These are phyloP conservation scores for Cyathus striatus DNA, from an alignment of 768 basidiomycete genomes.

Conservation along the genomic window DNA sequence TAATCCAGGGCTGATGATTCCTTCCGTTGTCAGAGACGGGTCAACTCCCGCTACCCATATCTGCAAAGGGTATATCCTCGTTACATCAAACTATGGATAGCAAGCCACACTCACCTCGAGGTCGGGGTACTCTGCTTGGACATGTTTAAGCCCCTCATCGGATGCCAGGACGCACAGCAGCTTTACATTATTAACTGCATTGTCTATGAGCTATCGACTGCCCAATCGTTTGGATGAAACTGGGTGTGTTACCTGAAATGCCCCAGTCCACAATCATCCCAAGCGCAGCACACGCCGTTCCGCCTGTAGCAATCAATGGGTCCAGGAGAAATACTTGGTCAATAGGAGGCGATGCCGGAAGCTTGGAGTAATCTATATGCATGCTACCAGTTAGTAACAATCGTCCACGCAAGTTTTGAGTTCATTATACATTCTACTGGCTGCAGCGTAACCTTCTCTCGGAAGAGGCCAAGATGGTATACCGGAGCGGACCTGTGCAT, in stretches of 20 bases:
- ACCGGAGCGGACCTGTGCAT: constrained; percentile 65
- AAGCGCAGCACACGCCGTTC: constrained; percentile 85
- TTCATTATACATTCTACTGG: constrained; percentile 77
- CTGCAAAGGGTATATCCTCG: constrained; percentile 29
- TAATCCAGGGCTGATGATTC: constrained; percentile 84
- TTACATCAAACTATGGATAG: constrained; percentile 1
- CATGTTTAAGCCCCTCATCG: constrained; percentile 60
- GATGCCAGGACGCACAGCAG: constrained; percentile 80
- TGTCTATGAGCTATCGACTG: background rate
- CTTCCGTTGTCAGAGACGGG: constrained; percentile 60
- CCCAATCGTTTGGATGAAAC: constrained; percentile 4
- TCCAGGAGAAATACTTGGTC: constrained; percentile 88
- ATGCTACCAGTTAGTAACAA: background rate
- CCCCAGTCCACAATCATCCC: constrained; percentile 86
- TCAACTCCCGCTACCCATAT: constrained; percentile 88
- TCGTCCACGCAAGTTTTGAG: background rate
- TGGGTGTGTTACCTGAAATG: constrained; percentile 46
- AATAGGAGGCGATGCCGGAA: constrained; percentile 69
- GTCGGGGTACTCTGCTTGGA: constrained; percentile 65
- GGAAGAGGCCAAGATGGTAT: constrained; percentile 85
- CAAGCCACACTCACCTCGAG: constrained; percentile 57
- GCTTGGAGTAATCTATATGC: constrained; percentile 78
- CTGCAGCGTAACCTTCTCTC: constrained; percentile 82
- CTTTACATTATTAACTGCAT: constrained; percentile 65
- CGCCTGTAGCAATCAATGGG: constrained; percentile 91